Base-by-base conservation (phyloP, 352 stramenopile genomes). In the Peronospora belbahrii region DNA sequence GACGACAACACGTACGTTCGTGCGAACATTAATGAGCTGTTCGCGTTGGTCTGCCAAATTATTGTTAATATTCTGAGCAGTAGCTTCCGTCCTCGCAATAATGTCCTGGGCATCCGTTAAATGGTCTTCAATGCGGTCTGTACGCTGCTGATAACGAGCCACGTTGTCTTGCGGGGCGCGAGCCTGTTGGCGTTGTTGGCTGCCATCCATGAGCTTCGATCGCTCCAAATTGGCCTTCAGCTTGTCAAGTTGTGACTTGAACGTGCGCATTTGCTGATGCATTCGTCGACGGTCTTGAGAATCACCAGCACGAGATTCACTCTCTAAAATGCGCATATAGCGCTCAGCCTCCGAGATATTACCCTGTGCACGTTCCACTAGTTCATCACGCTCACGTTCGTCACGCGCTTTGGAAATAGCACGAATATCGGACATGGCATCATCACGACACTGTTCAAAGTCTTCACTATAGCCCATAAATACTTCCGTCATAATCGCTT, bases 221-320 rank as follows among this genome's bases (percentile, higher is more conserved):
- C 75, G 74, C 24, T 89, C 77, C 8, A 93, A 49, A 38, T 75
- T 78, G 10, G 78, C 82, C 56, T 93, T 93, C 48, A 93, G 81
- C 59, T 90, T 89, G 43, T 93, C 81, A 27, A 93, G 57, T 35
- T 88, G 73, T 24, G 78, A 90, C 56, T 93, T 88, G 57, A 84
- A 84, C 18, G 65, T 86, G 18, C 81, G 81, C 19, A 92, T 53
- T 65, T 88, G 75, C 62, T 88, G 76, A 50, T 92, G 81, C 81
- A 92, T 92, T 45, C 76, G 70, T 33, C 81, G 72, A 30, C 80
- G 75, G 48, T 89, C 71, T 49, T 92, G 81, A 6, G 81, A 78
- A 46, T 88, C 66, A 4, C 81, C 81, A 2, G 78, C 80, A 20
- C 76, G 74, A 20, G 75, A 85, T 42, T 92, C 81, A 57, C 74